Evolutionary conservation across 331 rosid species (phyloP).

Genomic region (Malus hybrid): DNA sequence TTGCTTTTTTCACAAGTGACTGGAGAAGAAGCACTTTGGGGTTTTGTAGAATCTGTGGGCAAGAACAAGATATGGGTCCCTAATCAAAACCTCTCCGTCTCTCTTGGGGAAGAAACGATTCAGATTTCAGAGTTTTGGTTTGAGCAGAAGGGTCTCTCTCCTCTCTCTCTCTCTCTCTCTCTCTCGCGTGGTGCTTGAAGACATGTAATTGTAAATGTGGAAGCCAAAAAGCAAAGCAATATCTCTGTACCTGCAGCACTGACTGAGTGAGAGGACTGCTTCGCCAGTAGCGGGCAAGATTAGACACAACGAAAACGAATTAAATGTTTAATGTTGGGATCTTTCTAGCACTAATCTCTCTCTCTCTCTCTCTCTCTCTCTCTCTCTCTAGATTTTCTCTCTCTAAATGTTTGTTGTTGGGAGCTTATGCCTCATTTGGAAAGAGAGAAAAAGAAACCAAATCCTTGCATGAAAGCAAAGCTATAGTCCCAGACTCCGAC

Average conservation of each 20-base stretch:
- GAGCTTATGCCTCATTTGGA: conserved; percentile 9
- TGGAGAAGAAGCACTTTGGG: conserved; percentile 2
- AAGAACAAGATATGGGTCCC: neutral
- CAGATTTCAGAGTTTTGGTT: no score
- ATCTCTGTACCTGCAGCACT: neutral
- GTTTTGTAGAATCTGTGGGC: neutral
- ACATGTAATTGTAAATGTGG: neutral
- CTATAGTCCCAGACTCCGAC: neutral
- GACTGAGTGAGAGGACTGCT: neutral
- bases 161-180: neutral
- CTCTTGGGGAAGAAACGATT: no score
- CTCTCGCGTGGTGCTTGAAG: neutral
- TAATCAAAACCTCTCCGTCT: neutral
- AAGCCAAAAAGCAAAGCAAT: neutral
- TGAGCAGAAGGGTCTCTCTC: no score
- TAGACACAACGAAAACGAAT: neutral
- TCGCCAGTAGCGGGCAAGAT: neutral
- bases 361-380: no score
- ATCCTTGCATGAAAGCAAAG: conserved; percentile 24
- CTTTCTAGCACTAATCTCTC: neutral
- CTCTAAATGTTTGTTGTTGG: neutral
- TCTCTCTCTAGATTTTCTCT: neutral
- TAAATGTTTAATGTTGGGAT: no score
- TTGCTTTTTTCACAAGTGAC: neutral
- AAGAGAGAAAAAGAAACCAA: neutral